Evolutionary conservation across 2,329 filamentous ascomycete species (phyloP), one percentile per base, ranked within the genome.

Genomic region (Ophiostoma novo-ulmi): DNA sequence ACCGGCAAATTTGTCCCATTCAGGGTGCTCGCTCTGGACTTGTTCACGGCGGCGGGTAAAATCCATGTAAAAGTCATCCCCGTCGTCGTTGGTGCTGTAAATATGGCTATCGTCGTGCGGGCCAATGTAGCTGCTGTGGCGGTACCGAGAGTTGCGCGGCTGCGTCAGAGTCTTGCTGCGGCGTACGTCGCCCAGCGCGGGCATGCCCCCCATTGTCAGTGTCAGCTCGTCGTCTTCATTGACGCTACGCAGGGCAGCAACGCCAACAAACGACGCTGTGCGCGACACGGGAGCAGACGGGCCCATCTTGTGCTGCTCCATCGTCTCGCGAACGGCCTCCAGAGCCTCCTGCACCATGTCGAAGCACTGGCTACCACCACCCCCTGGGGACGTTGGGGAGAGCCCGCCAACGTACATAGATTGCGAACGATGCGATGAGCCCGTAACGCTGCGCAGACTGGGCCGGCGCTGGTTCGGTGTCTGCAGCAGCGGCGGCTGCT

Each of bases 1-100:
- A 14, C 82, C 63, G 38, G 79, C 77, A 72, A 82, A 84, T 75
- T 83, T 81, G 73, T 82, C 82, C 82, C 82, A 85, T 5, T 79
- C 79, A 3, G 80, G 77, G 70, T 78, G 71, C 48, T 67, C 68
- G 38, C 14, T n/a, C 13, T 14, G 65, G 1, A n/a, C 65, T 10
- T 41, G 38, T 39, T 39, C 13, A 22, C 65, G 63, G 39, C 65
- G 63, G 38, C 35, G 63, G 7, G 35, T 39, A 5, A n/a, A 13
- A n/a, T 39, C 63, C 13, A 22, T 11, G 35, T 36, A 35, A 13
- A 38, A 10, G 3, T 36, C 61, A 20, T 67, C 38, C 6, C 38
- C n/a, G 58, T 48, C 5, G 63, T 55, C 61, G 61, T 44, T 35
- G 39, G 5, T 35, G 39, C 38, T 67, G 65, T 35, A 26, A 10